phyloP scores from a whole-genome alignment of 176 grass and related monocot genomes.

The Phoenix roebelenii region DNA sequence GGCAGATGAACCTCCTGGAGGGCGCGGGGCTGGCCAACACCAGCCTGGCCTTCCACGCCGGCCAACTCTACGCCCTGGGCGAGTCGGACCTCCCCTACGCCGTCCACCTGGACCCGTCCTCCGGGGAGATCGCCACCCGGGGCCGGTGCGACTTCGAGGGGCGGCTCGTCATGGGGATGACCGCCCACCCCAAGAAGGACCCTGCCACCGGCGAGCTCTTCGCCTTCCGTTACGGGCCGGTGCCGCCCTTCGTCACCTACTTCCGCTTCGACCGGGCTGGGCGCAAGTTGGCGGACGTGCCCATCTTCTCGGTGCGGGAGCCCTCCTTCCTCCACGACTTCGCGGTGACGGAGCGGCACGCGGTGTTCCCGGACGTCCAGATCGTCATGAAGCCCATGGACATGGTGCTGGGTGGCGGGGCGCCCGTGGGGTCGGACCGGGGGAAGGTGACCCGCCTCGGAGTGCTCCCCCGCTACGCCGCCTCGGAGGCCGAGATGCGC shows the following conservation, averaged over 20 bases:
- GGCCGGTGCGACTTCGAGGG: slow-evolving; percentile 63
- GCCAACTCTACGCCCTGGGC: slow-evolving; percentile 70
- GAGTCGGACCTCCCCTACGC: slow-evolving; percentile 83
- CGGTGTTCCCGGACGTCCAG: slow-evolving; percentile 62
- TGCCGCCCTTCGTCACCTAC: slow-evolving; percentile 82
- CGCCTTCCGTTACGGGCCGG: slow-evolving; percentile 64
- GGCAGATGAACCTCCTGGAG: slow-evolving; percentile 66
- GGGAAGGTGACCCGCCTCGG: slow-evolving; percentile 67
- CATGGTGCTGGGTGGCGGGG: slow-evolving; percentile 49
- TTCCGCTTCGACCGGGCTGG: slow-evolving; percentile 67
- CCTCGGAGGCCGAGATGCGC: slow-evolving; percentile 71
- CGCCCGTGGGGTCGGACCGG: slow-evolving; percentile 43
- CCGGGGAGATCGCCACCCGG: slow-evolving; percentile 52
- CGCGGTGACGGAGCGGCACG: slow-evolving; percentile 60
- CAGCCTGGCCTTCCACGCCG: slow-evolving; percentile 66
- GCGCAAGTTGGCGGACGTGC: slow-evolving; percentile 71
- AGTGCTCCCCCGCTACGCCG: slow-evolving; percentile 55
- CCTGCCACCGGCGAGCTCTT: slow-evolving; percentile 57
- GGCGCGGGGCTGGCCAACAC: slow-evolving; percentile 78
- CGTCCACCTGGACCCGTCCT: slow-evolving; percentile 35
- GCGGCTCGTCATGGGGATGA: slow-evolving; percentile 69
- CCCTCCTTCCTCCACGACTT: slow-evolving; percentile 84
- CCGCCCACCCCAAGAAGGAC: slow-evolving; percentile 86
- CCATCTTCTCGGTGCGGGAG: slow-evolving; percentile 64
- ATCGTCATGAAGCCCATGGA: slow-evolving; percentile 91